Conservation (phyloP, 169 alveolate genomes). For the Fabrea salina region DNA sequence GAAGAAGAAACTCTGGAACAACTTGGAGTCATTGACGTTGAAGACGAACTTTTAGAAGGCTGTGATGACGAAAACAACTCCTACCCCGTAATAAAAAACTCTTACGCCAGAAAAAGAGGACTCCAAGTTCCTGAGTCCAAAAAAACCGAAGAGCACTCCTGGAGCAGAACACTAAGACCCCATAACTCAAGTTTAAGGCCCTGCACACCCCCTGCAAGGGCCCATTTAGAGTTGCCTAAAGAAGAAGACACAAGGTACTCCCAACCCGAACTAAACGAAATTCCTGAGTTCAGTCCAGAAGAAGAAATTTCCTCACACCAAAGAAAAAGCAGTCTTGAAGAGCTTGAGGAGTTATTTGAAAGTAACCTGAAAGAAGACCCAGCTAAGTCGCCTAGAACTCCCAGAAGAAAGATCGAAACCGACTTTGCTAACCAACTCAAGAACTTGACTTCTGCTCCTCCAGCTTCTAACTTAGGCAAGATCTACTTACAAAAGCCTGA, state of each 20-base stretch:
- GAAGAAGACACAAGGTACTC: no score
- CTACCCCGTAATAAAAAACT: conserved; percentile 33
- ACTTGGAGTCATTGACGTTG: conserved; percentile 36
- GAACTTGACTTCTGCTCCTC: not conserved
- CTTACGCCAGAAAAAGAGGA: conserved; percentile 24
- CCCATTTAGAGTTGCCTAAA: not conserved
- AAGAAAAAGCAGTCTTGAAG: conserved; percentile 6
- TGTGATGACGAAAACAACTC: conserved; percentile 17
- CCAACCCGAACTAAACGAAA: not conserved
- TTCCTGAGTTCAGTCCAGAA: conserved; percentile 28
- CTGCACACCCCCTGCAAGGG: conserved; percentile 31
- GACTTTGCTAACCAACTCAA: not conserved
- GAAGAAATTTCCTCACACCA: not conserved
- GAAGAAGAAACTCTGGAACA: conserved; percentile 34
- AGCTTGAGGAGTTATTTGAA: conserved; percentile 7
- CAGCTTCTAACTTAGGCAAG: not conserved
- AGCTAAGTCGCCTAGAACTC: not conserved
- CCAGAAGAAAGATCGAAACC: not conserved
- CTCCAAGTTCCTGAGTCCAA: not conserved
- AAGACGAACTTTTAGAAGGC: conserved; percentile 34
- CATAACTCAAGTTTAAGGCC: conserved; percentile 29
- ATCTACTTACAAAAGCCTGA: conserved; percentile 9
- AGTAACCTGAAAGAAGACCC: not conserved
- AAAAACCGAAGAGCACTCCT: not conserved
- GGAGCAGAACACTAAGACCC: conserved; percentile 24